These are phyloP conservation scores for Fusarium abutilonis DNA, from an alignment of 2,329 filamentous ascomycete genomes.

Conservation along the genomic window DNA sequence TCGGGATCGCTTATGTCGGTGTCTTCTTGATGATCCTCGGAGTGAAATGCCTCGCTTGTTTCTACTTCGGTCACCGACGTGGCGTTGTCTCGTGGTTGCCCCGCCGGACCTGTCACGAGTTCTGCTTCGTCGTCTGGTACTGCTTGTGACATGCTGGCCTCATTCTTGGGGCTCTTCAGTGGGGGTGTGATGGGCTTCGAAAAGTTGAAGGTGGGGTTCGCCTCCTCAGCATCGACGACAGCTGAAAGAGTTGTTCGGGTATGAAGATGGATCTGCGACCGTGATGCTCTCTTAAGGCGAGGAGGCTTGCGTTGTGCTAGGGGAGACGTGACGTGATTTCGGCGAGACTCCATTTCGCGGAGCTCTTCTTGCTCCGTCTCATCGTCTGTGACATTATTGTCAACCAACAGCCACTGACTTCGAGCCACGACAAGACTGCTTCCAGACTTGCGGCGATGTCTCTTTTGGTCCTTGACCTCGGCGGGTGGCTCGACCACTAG, in stretches of 20 bases:
- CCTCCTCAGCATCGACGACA: conserved; percentile 27
- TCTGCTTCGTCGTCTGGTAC: conserved; percentile 17
- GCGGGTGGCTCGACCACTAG: conserved; percentile 31
- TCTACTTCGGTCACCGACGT: conserved; percentile 46
- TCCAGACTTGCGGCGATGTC: conserved; percentile 61
- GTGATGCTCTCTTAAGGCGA: conserved; percentile 55
- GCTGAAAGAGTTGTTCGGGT: conserved; percentile 33
- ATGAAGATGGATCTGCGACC: conserved; percentile 51
- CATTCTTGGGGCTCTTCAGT: not conserved
- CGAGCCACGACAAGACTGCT: conserved; percentile 57
- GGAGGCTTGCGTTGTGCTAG: conserved; percentile 52
- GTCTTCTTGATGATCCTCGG: conserved; percentile 48
- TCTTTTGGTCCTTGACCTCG: conserved; percentile 48
- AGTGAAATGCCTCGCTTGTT: conserved; percentile 48
- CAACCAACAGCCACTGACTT: conserved; percentile 50
- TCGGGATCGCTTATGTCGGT: conserved; percentile 51
- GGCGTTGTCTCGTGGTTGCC: conserved; percentile 19
- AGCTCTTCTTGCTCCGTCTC: conserved; percentile 58
- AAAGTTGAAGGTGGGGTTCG: conserved; percentile 50
- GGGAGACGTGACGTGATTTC: conserved; percentile 42
- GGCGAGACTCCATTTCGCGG: conserved; percentile 53
- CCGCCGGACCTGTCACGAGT: conserved; percentile 14
- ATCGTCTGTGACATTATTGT: conserved; percentile 55
- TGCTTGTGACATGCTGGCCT: conserved; percentile 1
- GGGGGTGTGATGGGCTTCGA: conserved; percentile 49